Evolutionary conservation across 1,284 basidiomycete species (phyloP).

Genomic region (Sphagnurus paluster): DNA sequence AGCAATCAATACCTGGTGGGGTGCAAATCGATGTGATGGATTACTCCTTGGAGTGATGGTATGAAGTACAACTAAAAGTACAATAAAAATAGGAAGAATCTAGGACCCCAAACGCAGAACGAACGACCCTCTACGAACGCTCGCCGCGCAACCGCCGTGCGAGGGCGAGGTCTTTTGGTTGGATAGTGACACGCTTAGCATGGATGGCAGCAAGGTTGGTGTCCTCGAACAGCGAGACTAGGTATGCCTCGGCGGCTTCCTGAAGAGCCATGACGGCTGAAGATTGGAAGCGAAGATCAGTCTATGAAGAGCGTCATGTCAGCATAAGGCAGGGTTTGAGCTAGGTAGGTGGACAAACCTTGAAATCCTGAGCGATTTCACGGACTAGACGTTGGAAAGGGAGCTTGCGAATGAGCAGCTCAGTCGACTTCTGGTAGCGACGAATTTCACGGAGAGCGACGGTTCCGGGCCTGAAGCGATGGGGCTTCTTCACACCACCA

Average conservation of each 20-base stretch:
- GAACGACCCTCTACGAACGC: conserved; percentile 43
- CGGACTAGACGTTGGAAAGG: conserved; percentile 89
- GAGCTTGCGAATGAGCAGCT: conserved; percentile 85
- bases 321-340: not conserved
- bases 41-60: conserved; percentile 11
- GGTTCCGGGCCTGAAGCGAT: conserved; percentile 93
- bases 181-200: conserved; percentile 63
- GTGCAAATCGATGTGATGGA: conserved; percentile 6
- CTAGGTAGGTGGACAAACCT: conserved; percentile 49
- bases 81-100: conserved; percentile 13
- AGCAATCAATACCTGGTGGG: not conserved
- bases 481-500: conserved; percentile 93
- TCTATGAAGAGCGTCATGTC: conserved; percentile 31
- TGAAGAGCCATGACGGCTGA: conserved; percentile 82
- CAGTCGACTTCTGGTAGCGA: conserved; percentile 92
- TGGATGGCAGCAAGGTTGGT: conserved; percentile 12
- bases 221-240: conserved; percentile 79
- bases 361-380: conserved; percentile 90
- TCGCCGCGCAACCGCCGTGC: conserved; percentile 72
- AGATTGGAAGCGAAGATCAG: conserved; percentile 82
- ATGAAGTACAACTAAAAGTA: conserved; percentile 14
- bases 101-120: conserved; percentile 19
- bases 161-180: conserved; percentile 68
- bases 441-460: conserved; percentile 95
- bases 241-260: conserved; percentile 74